Evolutionary conservation across 2,329 filamentous ascomycete genomes (phyloP), one percentile per base, ranked within the genome.

Genomic region (Mollisia scopiformis): DNA sequence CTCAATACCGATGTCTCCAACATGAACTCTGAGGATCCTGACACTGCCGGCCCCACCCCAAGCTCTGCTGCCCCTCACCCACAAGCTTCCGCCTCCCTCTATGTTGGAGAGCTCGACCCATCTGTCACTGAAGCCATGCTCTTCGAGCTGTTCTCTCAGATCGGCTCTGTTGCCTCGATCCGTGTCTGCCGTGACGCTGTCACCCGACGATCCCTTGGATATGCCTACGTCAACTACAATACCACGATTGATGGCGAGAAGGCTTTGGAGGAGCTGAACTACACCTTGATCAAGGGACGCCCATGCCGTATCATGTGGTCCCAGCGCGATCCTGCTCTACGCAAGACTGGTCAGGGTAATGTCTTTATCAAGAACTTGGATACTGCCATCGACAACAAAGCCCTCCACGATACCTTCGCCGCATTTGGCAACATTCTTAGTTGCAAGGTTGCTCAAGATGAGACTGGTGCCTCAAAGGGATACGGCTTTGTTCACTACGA

Each of bases 221-320:
- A 99, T 79, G 95, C 95, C 79, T 99, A 99, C 79, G 95, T 99
- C 81, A 99, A 99, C 88, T 99, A 98, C 88, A 99, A 98, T 85
- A 94, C 92, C 79, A 96, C 93, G 65, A 79, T 88, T 66, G 95
- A 99, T 77, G 95, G 95, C 73, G 95, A 99, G 85, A 96, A 96
- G 81, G 95, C 95, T 73, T 89, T 99, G 64, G 95, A 99, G 82
- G 95, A 99, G 82, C 87, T 99, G 73, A 99, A 99, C 88, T 99
- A 99, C 85, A 99, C 95, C 67, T 84, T 97, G 73, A 98, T 99
- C 84, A 98, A 98, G 87, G 93, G 93, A 73, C 93, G 91, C 76
- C 94, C 95, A 63, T 99, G 95, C 90, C 94, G 95, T 75, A 99
- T 99, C 83, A 99, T 99, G 95, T 99, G 95, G 95, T 99, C 95